Percentiles rank a stretch among this genome's conserved stretches.
phyloP scores from a whole-genome alignment of 176 grass and related monocot species.

The Urochloa ruziziensis region DNA sequence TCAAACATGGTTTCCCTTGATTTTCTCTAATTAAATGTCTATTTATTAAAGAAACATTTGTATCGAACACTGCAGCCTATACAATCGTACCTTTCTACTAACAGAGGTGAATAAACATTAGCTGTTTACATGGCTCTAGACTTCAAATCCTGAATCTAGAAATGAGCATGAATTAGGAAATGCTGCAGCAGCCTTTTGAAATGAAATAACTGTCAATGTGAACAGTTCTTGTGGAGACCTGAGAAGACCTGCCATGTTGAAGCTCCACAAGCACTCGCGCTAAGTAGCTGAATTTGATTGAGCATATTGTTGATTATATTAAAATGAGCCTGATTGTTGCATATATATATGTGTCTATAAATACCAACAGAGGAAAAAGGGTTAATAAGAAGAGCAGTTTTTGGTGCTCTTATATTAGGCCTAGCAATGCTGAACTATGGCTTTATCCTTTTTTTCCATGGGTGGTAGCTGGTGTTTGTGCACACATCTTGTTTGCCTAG shows the following conservation, averaged over 20 bases:
- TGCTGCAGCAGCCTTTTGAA: not conserved
- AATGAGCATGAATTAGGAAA: not conserved
- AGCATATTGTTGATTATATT: slow-evolving; percentile 12
- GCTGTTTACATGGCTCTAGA: not conserved
- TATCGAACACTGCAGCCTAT: not conserved
- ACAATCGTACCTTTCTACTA: not conserved
- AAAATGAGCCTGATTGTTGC: not conserved
- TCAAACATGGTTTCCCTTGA: not conserved
- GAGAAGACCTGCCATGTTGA: not conserved
- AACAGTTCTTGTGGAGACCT: not conserved
- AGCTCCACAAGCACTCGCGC: not conserved
- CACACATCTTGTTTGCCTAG: not conserved
- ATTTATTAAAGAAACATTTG: not conserved
- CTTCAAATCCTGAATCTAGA: not conserved
- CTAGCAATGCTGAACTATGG: not conserved
- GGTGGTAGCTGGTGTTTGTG: slow-evolving; percentile 6
- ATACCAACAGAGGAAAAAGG: not conserved
- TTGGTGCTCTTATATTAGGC: not conserved
- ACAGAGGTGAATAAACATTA: not conserved
- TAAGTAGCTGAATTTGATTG: not conserved
- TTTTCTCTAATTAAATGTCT: not conserved
- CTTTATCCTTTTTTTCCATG: not conserved
- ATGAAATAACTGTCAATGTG: not conserved
- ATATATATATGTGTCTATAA: not conserved
- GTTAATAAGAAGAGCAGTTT: not conserved